These are phyloP conservation scores for Agrocybe chaxingu DNA, from an alignment of 768 basidiomycete species.

Conservation along the genomic window DNA sequence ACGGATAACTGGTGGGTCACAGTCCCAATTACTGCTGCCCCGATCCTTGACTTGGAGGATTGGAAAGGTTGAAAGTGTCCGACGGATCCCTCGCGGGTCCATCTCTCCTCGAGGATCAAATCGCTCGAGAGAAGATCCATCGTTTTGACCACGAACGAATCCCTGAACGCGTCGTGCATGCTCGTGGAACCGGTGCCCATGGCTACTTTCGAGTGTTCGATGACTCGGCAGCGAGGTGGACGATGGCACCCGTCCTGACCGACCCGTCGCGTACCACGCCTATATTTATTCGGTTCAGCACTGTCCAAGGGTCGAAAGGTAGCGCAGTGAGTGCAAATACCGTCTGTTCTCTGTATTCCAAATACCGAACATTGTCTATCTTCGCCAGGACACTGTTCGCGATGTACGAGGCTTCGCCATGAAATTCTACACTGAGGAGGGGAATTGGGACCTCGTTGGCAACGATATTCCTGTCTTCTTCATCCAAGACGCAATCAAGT, in stretches of 20 bases:
- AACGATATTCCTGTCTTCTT: slow-evolving; percentile 83
- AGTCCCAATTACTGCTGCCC: background rate
- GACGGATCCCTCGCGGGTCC: slow-evolving; percentile 56
- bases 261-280: slow-evolving; percentile 73
- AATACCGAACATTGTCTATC: background rate
- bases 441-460: slow-evolving; percentile 87
- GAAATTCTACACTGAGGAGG: slow-evolving; percentile 82
- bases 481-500: slow-evolving; percentile 80
- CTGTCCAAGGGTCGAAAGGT: slow-evolving; percentile 80
- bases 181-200: slow-evolving; percentile 76
- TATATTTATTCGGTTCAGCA: slow-evolving; percentile 81
- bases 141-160: slow-evolving; percentile 89
- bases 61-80: slow-evolving; percentile 50
- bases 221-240: slow-evolving; percentile 66
- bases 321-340: slow-evolving; percentile 56
- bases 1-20: slow-evolving; percentile 61
- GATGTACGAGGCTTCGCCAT: slow-evolving; percentile 87
- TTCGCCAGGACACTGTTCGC: slow-evolving; percentile 61
- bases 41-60: background rate
- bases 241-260: slow-evolving; percentile 66
- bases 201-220: slow-evolving; percentile 79
- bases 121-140: slow-evolving; percentile 71
- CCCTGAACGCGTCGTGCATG: slow-evolving; percentile 77
- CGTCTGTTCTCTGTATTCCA: slow-evolving; percentile 2
- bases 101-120: slow-evolving; percentile 74